Evolutionary conservation across 257 asterid species (phyloP).

Genomic region (Penstemon barbatus): DNA sequence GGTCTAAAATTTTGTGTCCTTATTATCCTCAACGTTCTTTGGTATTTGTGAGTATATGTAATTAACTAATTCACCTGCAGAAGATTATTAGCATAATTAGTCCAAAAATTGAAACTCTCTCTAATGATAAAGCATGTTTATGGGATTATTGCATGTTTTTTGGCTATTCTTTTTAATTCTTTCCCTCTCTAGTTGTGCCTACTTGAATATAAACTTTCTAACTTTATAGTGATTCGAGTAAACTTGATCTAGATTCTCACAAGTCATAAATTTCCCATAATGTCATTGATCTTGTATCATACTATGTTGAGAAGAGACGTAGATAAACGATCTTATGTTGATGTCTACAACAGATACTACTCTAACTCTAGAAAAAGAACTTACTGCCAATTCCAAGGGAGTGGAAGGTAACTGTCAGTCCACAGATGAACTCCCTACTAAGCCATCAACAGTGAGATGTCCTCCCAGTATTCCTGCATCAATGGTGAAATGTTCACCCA

Average conservation of each 20-base stretch:
- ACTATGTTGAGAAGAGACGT: conserved; percentile 30
- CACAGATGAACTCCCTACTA: conserved; percentile 22
- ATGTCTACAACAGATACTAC: conserved; percentile 28
- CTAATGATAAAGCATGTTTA: neutral
- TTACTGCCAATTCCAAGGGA: conserved; percentile 32
- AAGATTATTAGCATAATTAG: conserved; percentile 22
- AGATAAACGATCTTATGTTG: conserved; percentile 32
- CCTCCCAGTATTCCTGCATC: conserved; percentile 34
- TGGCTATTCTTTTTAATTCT: neutral
- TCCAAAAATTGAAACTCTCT: neutral
- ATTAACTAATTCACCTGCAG: conserved; percentile 23
- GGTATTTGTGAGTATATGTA: conserved; percentile 1
- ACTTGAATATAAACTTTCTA: conserved; percentile 14
- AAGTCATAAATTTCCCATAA: neutral
- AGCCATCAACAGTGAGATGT: conserved; percentile 29
- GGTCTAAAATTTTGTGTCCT: conserved; percentile 20
- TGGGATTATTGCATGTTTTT: neutral
- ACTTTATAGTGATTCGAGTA: neutral
- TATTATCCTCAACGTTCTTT: conserved; percentile 17
- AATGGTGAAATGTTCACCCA: conserved; percentile 28
- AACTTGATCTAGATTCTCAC: conserved; percentile 9
- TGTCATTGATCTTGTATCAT: conserved; percentile 20
- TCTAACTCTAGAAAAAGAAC: conserved; percentile 32
- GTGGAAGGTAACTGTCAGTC: conserved; percentile 27
- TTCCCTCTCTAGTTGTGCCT: neutral